phyloP scores from a whole-genome alignment of 768 basidiomycete species.

The Boletus subparvulus region DNA sequence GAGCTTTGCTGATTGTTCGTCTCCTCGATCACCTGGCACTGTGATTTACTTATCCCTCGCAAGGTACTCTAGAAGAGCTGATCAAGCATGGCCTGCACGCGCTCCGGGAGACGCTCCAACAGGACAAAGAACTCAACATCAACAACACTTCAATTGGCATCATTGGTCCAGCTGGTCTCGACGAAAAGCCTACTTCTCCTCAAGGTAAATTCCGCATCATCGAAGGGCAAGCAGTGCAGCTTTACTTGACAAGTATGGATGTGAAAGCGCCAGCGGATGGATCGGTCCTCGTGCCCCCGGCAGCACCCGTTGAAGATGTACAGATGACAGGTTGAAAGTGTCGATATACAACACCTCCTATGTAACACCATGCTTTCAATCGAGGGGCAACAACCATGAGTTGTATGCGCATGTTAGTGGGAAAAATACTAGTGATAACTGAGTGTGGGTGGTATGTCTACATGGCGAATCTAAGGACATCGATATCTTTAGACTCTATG shows the following conservation, averaged over 20 bases:
- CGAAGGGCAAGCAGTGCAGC: constrained; percentile 75
- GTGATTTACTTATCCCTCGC: background rate
- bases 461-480: constrained; percentile 10
- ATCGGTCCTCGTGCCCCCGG: constrained; percentile 37
- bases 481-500: constrained; percentile 1
- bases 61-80: constrained; percentile 83
- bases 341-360: constrained; percentile 16
- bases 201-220: constrained; percentile 79
- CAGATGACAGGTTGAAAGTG: constrained; percentile 71
- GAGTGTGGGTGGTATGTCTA: constrained; percentile 26
- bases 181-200: constrained; percentile 53
- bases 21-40: background rate
- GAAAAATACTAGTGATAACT: constrained; percentile 14
- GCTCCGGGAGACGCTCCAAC: constrained; percentile 93
- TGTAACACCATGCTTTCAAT: constrained; percentile 10
- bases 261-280: constrained; percentile 57
- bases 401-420: background rate
- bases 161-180: constrained; percentile 66
- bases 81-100: constrained; percentile 94
- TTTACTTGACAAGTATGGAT: constrained; percentile 77
- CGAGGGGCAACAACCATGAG: background rate
- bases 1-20: constrained; percentile 79
- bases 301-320: constrained; percentile 62
- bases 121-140: constrained; percentile 93
- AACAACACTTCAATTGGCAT: constrained; percentile 96